Percentiles rank a stretch among this genome's conserved stretches.
These are phyloP conservation scores for Scleroderma bovista DNA, from an alignment of 768 basidiomycete genomes.

Conservation along the genomic window DNA sequence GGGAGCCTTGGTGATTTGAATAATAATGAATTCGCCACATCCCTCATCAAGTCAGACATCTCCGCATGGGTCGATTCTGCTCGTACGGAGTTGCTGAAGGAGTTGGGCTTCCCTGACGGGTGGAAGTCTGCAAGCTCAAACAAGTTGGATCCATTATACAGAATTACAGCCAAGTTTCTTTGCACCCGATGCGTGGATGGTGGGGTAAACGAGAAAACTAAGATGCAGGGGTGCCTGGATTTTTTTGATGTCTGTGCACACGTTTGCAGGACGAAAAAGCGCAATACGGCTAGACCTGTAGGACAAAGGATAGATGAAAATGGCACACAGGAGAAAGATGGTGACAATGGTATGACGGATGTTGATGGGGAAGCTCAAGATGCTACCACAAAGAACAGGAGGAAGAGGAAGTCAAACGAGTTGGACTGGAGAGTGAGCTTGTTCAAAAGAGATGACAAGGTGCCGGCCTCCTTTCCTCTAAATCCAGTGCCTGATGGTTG, in stretches of 20 bases:
- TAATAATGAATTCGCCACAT: slow-evolving; percentile 26
- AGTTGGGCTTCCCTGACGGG: slow-evolving; percentile 42
- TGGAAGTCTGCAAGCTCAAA: slow-evolving; percentile 48
- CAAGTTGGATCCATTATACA: slow-evolving; percentile 49
- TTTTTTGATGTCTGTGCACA: slow-evolving; percentile 58
- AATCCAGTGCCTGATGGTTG: background rate
- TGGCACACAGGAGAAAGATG: slow-evolving; percentile 4
- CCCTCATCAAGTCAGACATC: slow-evolving; percentile 41
- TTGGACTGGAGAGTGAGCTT: slow-evolving; percentile 41
- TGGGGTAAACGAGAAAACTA: slow-evolving; percentile 29
- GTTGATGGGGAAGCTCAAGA: background rate
- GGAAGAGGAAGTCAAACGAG: slow-evolving; percentile 16
- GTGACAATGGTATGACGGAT: background rate
- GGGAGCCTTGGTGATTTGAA: slow-evolving; percentile 12
- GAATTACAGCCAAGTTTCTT: slow-evolving; percentile 53
- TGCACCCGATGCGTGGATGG: slow-evolving; percentile 46
- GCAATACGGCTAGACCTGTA: background rate
- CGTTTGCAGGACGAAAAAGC: slow-evolving; percentile 33
- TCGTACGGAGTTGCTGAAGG: slow-evolving; percentile 36
- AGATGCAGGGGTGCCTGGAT: slow-evolving; percentile 44
- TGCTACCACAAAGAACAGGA: background rate
- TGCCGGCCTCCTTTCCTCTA: slow-evolving; percentile 11
- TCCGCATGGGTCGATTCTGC: slow-evolving; percentile 44
- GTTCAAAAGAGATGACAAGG: slow-evolving; percentile 60
- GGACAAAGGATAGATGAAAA: slow-evolving; percentile 22